Evolutionary conservation across 768 basidiomycete species (phyloP).

Genomic region (Arthromyces matolae): DNA sequence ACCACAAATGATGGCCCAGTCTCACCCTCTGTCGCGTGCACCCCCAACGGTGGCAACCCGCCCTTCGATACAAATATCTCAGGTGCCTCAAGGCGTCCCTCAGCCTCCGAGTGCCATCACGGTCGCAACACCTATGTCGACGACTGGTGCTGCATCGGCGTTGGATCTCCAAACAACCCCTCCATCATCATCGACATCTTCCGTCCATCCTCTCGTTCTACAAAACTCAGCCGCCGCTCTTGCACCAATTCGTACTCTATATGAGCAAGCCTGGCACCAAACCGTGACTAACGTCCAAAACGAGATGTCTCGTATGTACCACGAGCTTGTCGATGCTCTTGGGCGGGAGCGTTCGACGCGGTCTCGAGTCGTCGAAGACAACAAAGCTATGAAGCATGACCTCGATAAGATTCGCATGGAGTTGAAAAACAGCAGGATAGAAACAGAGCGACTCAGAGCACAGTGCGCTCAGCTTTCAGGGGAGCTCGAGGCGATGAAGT

Average conservation of each 20-base stretch:
- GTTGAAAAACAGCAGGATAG: not conserved
- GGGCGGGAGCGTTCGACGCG: conserved; percentile 9
- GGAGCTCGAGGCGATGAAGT: conserved; percentile 15
- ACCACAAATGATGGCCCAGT: not conserved
- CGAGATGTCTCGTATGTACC: conserved; percentile 18
- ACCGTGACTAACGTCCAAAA: conserved; percentile 17
- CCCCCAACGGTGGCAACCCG: not conserved
- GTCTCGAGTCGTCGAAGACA: conserved; percentile 1
- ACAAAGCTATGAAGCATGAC: conserved; percentile 4
- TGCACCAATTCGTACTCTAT: conserved; percentile 15
- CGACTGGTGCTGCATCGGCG: not conserved
- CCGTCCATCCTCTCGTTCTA: conserved; percentile 6
- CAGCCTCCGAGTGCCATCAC: too few species aligned
- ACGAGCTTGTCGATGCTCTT: conserved; percentile 8
- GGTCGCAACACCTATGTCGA: too few species aligned
- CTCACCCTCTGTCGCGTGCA: conserved; percentile 2
- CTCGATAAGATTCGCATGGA: not conserved
- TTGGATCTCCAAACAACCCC: not conserved
- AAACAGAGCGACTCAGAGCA: not conserved
- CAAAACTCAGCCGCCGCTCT: conserved; percentile 12
- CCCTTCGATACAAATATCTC: not conserved
- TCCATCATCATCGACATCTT: not conserved
- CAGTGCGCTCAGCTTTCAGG: conserved; percentile 7
- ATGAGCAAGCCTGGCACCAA: conserved; percentile 18
- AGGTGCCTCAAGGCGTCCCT: not conserved